phyloP scores from a whole-genome alignment of 1,284 basidiomycete species.

The Quambalaria eucalypti region DNA sequence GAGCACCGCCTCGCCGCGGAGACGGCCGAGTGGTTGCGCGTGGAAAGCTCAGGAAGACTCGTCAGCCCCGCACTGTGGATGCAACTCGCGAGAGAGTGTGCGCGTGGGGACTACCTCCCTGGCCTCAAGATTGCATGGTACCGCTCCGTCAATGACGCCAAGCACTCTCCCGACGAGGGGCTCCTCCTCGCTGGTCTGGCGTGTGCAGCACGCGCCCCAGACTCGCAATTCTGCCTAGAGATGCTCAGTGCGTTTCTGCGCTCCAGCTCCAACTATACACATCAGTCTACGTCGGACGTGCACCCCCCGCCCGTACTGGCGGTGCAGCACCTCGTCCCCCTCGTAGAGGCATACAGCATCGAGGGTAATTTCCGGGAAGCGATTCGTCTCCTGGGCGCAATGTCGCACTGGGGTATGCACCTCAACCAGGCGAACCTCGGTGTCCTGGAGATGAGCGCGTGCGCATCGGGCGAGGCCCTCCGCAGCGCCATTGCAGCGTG shows the following conservation, averaged over 20 bases:
- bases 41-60: background rate
- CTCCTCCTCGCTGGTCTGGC: background rate
- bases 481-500: background rate
- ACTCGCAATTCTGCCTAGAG: background rate
- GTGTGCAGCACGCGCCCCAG: background rate
- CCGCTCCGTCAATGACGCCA: background rate
- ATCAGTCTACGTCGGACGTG: background rate
- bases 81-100: background rate
- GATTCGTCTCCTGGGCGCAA: background rate
- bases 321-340: background rate
- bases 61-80: background rate
- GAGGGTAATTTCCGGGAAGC: background rate
- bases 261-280: background rate
- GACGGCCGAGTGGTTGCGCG: background rate
- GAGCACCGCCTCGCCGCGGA: background rate
- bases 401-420: background rate
- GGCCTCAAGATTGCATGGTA: background rate
- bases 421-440: background rate
- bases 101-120: background rate
- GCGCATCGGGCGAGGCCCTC: background rate
- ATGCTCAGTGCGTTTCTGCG: background rate
- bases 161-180: background rate
- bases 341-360: background rate
- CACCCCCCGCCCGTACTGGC: background rate
- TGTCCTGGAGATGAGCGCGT: background rate